phyloP scores from a whole-genome alignment of 2,329 filamentous ascomycete species.

The Aureobasidium namibiae region DNA sequence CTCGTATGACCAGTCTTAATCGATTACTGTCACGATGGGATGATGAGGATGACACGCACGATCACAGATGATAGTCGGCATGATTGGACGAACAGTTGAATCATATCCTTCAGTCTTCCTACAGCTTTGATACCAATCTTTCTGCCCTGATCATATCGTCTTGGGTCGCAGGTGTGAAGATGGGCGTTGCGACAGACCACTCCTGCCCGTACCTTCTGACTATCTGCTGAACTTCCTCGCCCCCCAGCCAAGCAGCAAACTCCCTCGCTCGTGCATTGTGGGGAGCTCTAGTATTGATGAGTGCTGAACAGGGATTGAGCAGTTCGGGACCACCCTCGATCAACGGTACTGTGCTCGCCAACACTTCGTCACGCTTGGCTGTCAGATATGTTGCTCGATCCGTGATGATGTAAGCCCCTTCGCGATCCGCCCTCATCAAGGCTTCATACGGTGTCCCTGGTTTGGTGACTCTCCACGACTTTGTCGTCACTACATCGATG shows the following conservation, averaged over 20 bases:
- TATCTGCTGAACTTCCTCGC: slow-evolving; percentile 14
- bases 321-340: slow-evolving; percentile 17
- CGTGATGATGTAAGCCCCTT: slow-evolving; percentile 18
- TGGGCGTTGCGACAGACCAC: slow-evolving; percentile 12
- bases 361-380: slow-evolving; percentile 16
- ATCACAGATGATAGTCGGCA: too few species aligned
- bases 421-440: slow-evolving; percentile 16
- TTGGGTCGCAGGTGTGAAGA: neutral
- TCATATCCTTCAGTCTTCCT: too few species aligned
- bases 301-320: slow-evolving; percentile 20
- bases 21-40: too few species aligned
- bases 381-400: slow-evolving; percentile 21
- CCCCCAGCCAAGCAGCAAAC: slow-evolving; percentile 18
- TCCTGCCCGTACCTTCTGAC: slow-evolving; percentile 16
- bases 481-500: neutral
- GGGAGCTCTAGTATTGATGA: slow-evolving; percentile 13
- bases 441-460: slow-evolving; percentile 19
- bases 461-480: slow-evolving; percentile 15
- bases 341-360: slow-evolving; percentile 13
- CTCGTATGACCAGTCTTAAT: too few species aligned
- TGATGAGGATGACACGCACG: too few species aligned
- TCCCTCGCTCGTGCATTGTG: neutral
- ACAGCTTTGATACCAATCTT: neutral
- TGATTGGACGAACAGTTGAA: too few species aligned
- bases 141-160: neutral